phyloP scores from a whole-genome alignment of 352 stramenopile species.

The Aphanomyces astaci region DNA sequence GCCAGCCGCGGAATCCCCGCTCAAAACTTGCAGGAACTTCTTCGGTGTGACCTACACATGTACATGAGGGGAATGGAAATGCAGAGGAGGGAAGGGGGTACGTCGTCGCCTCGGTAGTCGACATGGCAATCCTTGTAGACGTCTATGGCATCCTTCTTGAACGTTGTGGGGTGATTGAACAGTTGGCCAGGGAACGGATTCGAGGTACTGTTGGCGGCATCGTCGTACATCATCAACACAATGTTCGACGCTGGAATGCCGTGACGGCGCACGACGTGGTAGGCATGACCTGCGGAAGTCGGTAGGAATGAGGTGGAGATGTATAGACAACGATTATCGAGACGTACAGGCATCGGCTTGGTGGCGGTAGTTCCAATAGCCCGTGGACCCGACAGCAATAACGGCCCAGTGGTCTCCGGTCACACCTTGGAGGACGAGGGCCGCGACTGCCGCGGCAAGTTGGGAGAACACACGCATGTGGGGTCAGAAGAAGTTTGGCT shows the following conservation, averaged over 20 bases:
- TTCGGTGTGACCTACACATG: constrained; percentile 58
- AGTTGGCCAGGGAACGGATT: constrained; percentile 86
- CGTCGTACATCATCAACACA: constrained; percentile 91
- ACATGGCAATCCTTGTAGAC: constrained; percentile 81
- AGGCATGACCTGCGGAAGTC: constrained; percentile 51
- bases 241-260: constrained; percentile 84
- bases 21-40: constrained; percentile 82
- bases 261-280: constrained; percentile 82
- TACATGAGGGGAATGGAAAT: constrained; percentile 29
- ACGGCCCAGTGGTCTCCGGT: constrained; percentile 86
- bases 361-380: constrained; percentile 90
- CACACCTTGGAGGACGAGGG: constrained; percentile 10
- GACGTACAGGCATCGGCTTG: constrained; percentile 67
- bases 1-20: constrained; percentile 57
- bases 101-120: constrained; percentile 64
- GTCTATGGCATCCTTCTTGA: constrained; percentile 51
- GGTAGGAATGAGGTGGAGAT: neutral
- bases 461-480: constrained; percentile 9
- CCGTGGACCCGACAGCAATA: constrained; percentile 81
- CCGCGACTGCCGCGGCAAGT: constrained; percentile 13
- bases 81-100: constrained; percentile 2
- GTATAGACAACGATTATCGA: too few relatives aligned
- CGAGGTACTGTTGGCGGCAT: constrained; percentile 62
- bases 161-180: constrained; percentile 73
- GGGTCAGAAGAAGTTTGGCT: neutral